These are phyloP conservation scores for Linum trigynum DNA, from an alignment of 345 rosid species.

Conservation along the genomic window DNA sequence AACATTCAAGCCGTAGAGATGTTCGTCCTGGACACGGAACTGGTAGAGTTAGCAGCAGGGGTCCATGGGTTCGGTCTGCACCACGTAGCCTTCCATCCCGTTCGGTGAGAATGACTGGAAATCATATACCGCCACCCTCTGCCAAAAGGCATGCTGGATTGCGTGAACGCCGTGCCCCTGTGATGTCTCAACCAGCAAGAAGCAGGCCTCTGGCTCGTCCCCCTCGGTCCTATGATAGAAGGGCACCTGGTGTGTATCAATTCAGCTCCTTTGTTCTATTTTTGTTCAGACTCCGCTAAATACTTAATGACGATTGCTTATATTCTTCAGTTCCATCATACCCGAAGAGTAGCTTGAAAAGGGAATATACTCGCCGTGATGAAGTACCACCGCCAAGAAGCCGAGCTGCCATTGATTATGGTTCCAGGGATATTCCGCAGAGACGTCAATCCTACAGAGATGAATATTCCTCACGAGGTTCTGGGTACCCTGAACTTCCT, in stretches of 20 bases:
- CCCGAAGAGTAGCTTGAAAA: conserved; percentile 63
- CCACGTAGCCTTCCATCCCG: conserved; percentile 39
- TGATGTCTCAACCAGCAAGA: conserved; percentile 60
- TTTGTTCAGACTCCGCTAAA: not conserved
- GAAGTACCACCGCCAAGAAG: conserved; percentile 79
- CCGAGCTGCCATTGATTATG: conserved; percentile 65
- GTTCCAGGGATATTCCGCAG: conserved; percentile 61
- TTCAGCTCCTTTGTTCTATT: not conserved
- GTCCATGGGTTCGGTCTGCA: conserved; percentile 56
- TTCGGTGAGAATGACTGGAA: conserved; percentile 36
- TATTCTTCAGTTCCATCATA: conserved; percentile 51
- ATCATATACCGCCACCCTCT: conserved; percentile 47
- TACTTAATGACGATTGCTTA: conserved; percentile 7
- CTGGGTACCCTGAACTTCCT: conserved; percentile 67
- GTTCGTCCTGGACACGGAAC: conserved; percentile 50
- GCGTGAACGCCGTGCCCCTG: conserved; percentile 62
- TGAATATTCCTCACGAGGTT: conserved; percentile 57
- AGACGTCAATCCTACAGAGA: conserved; percentile 74
- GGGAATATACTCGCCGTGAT: conserved; percentile 71
- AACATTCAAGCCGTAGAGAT: conserved; percentile 46
- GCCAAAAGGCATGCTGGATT: conserved; percentile 44
- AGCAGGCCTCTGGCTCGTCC: conserved; percentile 61
- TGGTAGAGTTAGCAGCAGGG: conserved; percentile 50
- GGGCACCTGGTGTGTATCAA: conserved; percentile 57
- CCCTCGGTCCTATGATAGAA: conserved; percentile 73